These are phyloP conservation scores for Lyophyllum atratum DNA, from an alignment of 768 basidiomycete species.

Conservation along the genomic window DNA sequence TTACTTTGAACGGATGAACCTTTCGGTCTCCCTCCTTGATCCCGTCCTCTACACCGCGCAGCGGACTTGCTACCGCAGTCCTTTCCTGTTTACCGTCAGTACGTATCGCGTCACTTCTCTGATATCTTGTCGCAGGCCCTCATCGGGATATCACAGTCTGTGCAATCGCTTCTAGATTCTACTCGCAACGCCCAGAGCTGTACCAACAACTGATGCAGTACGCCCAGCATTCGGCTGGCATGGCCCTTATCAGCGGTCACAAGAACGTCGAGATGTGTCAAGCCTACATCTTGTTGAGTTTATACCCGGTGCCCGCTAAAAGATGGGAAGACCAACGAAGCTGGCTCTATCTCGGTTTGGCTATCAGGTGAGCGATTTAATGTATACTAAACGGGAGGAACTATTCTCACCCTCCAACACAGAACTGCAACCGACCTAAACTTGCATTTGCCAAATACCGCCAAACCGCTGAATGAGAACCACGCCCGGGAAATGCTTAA, in stretches of 20 bases:
- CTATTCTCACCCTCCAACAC: constrained; percentile 4
- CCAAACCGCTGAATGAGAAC: constrained; percentile 75
- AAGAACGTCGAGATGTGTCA: constrained; percentile 86
- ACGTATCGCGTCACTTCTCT: constrained; percentile 32
- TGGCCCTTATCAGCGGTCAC: constrained; percentile 70
- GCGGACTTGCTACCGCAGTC: constrained; percentile 77
- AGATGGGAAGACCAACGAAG: constrained; percentile 90
- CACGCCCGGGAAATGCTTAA: constrained; percentile 88
- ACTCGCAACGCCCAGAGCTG: constrained; percentile 66
- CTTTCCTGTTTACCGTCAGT: constrained; percentile 93
- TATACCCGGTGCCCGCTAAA: constrained; percentile 74
- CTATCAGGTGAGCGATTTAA: constrained; percentile 63
- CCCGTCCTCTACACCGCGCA: constrained; percentile 84
- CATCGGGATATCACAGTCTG: constrained; percentile 57
- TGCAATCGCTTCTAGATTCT: constrained; percentile 84
- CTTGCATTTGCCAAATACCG: constrained; percentile 74
- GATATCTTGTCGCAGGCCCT: not conserved
- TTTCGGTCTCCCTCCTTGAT: constrained; percentile 78
- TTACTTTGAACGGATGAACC: constrained; percentile 79
- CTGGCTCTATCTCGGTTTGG: constrained; percentile 88
- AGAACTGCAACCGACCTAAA: constrained; percentile 91
- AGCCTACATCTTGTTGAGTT: constrained; percentile 77
- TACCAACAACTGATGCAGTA: constrained; percentile 74
- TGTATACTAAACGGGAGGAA: not conserved
- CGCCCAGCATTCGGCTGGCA: constrained; percentile 76